A percentile compares a stretch with the other conserved stretches of the same genome.
phyloP scores from a whole-genome alignment of 352 stramenopile species.

The Phytopythium boreale region DNA sequence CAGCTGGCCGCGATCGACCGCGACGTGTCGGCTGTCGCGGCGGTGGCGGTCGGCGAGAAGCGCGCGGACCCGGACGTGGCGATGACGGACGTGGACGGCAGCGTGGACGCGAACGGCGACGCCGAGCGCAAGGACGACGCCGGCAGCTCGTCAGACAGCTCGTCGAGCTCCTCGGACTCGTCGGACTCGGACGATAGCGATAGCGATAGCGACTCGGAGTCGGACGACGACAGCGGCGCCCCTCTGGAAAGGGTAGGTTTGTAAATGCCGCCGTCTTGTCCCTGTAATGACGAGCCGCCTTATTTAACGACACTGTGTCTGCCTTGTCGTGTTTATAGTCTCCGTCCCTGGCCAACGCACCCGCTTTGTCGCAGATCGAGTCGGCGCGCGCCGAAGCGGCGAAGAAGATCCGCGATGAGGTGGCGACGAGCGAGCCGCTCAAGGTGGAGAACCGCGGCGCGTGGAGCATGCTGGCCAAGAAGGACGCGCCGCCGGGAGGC shows the following conservation, averaged over 20 bases:
- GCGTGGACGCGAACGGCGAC: slow-evolving; percentile 25
- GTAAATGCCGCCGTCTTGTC: slow-evolving; percentile 10
- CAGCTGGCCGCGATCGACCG: slow-evolving; percentile 76
- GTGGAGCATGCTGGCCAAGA: slow-evolving; percentile 81
- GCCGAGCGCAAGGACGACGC: slow-evolving; percentile 27
- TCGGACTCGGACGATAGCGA: slow-evolving; percentile 79
- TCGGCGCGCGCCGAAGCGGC: slow-evolving; percentile 45
- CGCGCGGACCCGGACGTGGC: slow-evolving; percentile 41
- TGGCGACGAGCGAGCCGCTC: slow-evolving; percentile 55
- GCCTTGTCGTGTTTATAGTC: slow-evolving; percentile 34
- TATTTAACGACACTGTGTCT: slow-evolving; percentile 13
- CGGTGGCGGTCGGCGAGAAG: slow-evolving; percentile 17
- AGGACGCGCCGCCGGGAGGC: slow-evolving; percentile 47
- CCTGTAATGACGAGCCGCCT: slow-evolving; percentile 1
- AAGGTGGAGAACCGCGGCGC: slow-evolving; percentile 80
- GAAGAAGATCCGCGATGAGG: slow-evolving; percentile 80
- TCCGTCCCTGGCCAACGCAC: slow-evolving; percentile 50
- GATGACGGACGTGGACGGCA: slow-evolving; percentile 43
- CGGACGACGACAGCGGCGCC: slow-evolving; percentile 63
- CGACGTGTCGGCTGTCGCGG: slow-evolving; percentile 12
- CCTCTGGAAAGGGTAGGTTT: slow-evolving; percentile 86
- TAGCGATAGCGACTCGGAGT: slow-evolving; percentile 86
- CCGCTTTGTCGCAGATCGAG: slow-evolving; percentile 48
- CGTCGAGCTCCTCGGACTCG: slow-evolving; percentile 77
- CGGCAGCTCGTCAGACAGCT: slow-evolving; percentile 59